Base-by-base conservation (phyloP, 1,284 basidiomycete species). In the Athelia sp. region DNA sequence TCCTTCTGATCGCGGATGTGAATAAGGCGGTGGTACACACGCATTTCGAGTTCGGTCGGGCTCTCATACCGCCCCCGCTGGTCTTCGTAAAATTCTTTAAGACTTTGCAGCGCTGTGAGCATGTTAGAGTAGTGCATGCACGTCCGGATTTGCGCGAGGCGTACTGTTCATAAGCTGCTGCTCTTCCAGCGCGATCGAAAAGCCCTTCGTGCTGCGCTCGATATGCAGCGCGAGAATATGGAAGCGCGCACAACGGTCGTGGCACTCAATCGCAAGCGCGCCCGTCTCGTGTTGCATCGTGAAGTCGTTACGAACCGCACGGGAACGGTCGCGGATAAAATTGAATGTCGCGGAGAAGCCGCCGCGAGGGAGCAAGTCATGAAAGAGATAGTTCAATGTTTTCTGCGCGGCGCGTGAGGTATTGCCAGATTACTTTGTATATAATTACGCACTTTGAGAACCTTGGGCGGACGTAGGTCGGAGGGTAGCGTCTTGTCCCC, bases 51-150 rank as follows among this genome's bases (percentile, higher is more conserved):
- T 63, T 98, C 94, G 49, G 89, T 88, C 0, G 88, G 82, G 6
- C 86, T 87, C 46, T 84, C 65, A 46, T 83, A 83, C 17, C 70
- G 68, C 11, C 75, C 78, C 14, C 86, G 75, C 50, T 91, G 81
- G 52, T 98, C 95, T 58, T 92, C 87, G 64, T 98, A 97, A 60
- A 92, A 95, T 62, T 98, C 92, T 63, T 93, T 92, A 45, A 98
- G 75, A 60, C 87, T 92, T 60, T 91, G 89, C 34, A 98, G 78
- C 19, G 92, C 92, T 95, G 57, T n/a, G 19, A n/a, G 15, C 8
- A 38, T 18, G 24, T 17, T 14, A 15, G 18, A 2, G 23, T 24
- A 24, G 48, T 9, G 3, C 17, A n/a, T 17, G 19, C 38, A 18
- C 36, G 34, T 40, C 2, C 19, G 11, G 32, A 34, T 11, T 18